Base-by-base conservation (phyloP, 441 rosid genomes). In the Adansonia gregorii region DNA sequence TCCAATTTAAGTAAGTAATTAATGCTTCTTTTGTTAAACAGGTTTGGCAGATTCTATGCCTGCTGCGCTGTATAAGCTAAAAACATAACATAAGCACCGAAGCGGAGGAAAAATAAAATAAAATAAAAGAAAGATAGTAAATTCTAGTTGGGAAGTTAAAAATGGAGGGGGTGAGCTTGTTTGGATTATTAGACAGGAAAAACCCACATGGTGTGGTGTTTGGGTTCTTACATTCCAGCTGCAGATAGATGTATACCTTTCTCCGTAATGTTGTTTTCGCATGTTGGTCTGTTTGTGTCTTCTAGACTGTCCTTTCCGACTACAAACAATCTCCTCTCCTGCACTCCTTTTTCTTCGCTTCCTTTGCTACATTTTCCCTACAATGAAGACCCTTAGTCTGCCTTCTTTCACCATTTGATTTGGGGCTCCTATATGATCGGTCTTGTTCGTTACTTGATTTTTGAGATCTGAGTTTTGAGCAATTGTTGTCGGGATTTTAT, bases 401-500 rank as follows among this genome's bases (percentile, higher is more conserved):
- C 77, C 84, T 82, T 79, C 73, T 74, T 76, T 82, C 51, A 72
- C 76, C 72, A 75, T 67, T 75, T 79, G 51, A 52, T 73, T 86
- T 71, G 58, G 80, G 79, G 84, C 67, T 86, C 80, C 81, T 54
- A 76, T 61, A 10, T 65, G 58, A 83, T 80, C 83, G 83, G 77
- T 73, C 43, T 73, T 65, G 78, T 81, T 82, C 78, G 67, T 81
- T 76, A 78, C 76, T 60, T 71, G 65, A 60, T 78, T 86, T 88
- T 80, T 81, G 80, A 86, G 89, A 88, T 89, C 90, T 88, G 87
- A 78, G 86, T 80, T 54, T 71, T 81, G 69, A 70, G 76, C 72
- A 59, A 75, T 81, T 78, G 61, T 68, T 61, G 43, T 17, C 9
- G n/a, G 74, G 46, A 49, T 72, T 64, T 80, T 81, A 72, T 12